Evolutionary conservation across 495 filamentous ascomycete species (phyloP).

Genomic region (Neurospora discreta): DNA sequence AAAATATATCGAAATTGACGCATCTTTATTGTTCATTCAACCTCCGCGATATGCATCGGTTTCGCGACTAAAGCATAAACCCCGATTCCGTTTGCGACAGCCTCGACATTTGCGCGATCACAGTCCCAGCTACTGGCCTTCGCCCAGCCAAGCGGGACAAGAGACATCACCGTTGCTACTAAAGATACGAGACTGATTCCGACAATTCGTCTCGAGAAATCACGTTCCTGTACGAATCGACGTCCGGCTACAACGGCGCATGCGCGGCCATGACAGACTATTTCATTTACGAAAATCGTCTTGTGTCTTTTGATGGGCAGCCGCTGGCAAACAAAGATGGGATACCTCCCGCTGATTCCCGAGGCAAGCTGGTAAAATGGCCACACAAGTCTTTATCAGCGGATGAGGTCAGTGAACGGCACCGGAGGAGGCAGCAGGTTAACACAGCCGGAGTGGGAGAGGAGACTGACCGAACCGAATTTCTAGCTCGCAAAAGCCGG

Average conservation of each 20-base stretch:
- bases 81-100: not conserved
- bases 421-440: not conserved
- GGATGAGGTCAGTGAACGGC: slow-evolving; percentile 42
- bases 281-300: slow-evolving; percentile 56
- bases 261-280: slow-evolving; percentile 19
- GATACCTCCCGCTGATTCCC: slow-evolving; percentile 51
- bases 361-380: slow-evolving; percentile 55
- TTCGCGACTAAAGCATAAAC: not conserved
- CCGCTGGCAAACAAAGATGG: slow-evolving; percentile 46
- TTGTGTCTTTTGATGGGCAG: slow-evolving; percentile 59
- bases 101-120: not conserved
- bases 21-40: not conserved
- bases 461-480: slow-evolving; percentile 5
- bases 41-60: not conserved
- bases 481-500: slow-evolving; percentile 75
- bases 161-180: not conserved
- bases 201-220: not conserved
- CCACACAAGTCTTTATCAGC: slow-evolving; percentile 58
- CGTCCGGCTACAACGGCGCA: not conserved
- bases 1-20: not conserved
- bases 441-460: not conserved
- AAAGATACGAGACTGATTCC: not conserved
- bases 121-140: not conserved
- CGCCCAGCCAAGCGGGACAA: not conserved
- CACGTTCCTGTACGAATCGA: not conserved